Base-by-base conservation (phyloP, 768 basidiomycete genomes). In the Tulasnella sp. region DNA sequence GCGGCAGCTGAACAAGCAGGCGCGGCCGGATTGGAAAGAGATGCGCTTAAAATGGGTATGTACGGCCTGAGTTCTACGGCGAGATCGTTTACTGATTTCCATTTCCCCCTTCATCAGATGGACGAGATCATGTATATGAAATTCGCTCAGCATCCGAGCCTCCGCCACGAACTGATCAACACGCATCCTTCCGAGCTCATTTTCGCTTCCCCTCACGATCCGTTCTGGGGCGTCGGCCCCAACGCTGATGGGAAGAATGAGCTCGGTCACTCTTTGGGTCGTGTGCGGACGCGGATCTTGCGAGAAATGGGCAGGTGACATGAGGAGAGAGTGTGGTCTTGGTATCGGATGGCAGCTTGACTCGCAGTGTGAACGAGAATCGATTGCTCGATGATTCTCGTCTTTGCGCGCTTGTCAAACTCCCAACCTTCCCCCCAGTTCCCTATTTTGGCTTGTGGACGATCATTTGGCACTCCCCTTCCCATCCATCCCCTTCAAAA, bases 181-280 rank as follows among this genome's bases (percentile, higher is more conserved):
- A 92, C 92, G 3, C 87, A 85, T 11, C 79, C 84, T 19, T 84
- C 84, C 2, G 83, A 83, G 39, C 83, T 92, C 40, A 81, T 84
- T 54, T 82, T 85, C 36, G 81, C 90, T 3, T 91, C 91, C 79
- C 81, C 83, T 1, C 81, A 83, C 0, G 91, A 93, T 80, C 45
- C 80, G n/a, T 91, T 88, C 80, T 93, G 91, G 91, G 91, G 92
- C 4, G 86, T 86, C 15, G 91, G 90, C 0, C 79, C 83, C 49
- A 89, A 93, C 81, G 83, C 86, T 36, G 83, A 85, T 14, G 91
- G 90, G 11, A 79, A 81, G 45, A 93, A 93, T 80, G 83, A 90
- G 78, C 87, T 93, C 17, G 92, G 92, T 0, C 86, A 85, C 73
- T 84, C 88, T 3, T 85, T 93, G 78, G 83, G 85, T 79, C 85